Base-by-base conservation (phyloP, 768 basidiomycete species). In the Naganishia onofrii region DNA sequence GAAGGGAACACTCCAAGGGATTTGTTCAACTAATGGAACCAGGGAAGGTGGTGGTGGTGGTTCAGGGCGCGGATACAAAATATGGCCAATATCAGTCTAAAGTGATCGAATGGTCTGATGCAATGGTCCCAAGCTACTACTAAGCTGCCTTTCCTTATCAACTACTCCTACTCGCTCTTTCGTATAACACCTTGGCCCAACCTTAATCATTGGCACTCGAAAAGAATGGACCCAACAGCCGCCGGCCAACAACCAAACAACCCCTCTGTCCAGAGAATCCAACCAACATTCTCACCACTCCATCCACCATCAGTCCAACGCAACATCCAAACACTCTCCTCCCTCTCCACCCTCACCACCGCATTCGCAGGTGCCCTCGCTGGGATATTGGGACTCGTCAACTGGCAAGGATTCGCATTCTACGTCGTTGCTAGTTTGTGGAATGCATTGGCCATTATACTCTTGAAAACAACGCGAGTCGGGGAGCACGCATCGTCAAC, bases 301-400 rank as follows among this genome's bases (percentile, higher is more conserved):
- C 75, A 79, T 55, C 79, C 78, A 1, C 76, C 76, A 0, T 77
- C 80, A 2, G 76, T 77, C 10, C 71, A 71, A 48, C 80, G 78
- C 70, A 79, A 81, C 66, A 66, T 55, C 23, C 72, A 74, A 28
- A 68, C 78, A 34, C 71, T 81, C 3, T 74, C 76, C n/a, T 77
- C 78, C 5, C 69, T 81, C 28, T 71, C 75, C 6, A 81, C 80
- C 28, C 79, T 93, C 46, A 87, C 90, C 10, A 84, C 91, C 10
- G 91, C 89, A 81, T 91, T 93, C 76, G 87, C 91, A 23, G 93
- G 93, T 48, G 90, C 92, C 0, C 88, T 88, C 1, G 91, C 93
- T 0, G 93, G 93, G 32, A 88, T 93, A 70, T 87, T 96, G 12
- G 93, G 93, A 26, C 86, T 95, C 28, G 87, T 91, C 76, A 94